These are phyloP conservation scores for Globisporangium spiculum DNA, from an alignment of 352 stramenopile species.

Conservation along the genomic window DNA sequence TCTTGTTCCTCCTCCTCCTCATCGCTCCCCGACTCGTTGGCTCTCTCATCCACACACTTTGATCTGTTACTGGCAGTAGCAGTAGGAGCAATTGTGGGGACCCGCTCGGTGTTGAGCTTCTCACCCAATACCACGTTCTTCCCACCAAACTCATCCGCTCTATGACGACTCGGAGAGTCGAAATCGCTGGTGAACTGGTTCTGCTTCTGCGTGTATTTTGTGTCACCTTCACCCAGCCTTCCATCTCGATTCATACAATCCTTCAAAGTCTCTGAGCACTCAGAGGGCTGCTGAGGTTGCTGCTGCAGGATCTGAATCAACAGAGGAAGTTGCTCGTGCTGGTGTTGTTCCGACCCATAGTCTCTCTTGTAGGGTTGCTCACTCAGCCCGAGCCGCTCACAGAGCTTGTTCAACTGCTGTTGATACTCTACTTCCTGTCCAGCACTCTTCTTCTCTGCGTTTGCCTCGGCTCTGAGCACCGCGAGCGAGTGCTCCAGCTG, in stretches of 20 bases:
- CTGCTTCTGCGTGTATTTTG: background rate
- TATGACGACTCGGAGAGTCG: background rate
- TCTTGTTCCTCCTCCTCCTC: background rate
- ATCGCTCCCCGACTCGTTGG: background rate
- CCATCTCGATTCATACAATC: background rate
- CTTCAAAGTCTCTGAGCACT: background rate
- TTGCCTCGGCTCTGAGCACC: conserved; percentile 48
- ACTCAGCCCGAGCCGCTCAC: conserved; percentile 12
- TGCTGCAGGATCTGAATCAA: conserved; percentile 29
- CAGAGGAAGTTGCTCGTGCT: conserved; percentile 15
- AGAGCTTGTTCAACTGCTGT: conserved; percentile 13
- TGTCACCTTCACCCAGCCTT: background rate
- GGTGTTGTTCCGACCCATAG: background rate
- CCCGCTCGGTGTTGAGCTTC: background rate
- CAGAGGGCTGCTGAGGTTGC: background rate
- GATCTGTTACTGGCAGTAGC: background rate
- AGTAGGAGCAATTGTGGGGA: background rate
- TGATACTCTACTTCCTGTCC: background rate
- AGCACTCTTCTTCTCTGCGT: conserved; percentile 9
- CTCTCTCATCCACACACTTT: background rate
- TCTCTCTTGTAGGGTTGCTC: background rate
- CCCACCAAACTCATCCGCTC: background rate
- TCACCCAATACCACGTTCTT: background rate
- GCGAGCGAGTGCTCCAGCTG: conserved; percentile 52
- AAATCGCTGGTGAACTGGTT: background rate